phyloP scores from a whole-genome alignment of 2,329 filamentous ascomycete species.

The Taxawa tesnikishii region DNA sequence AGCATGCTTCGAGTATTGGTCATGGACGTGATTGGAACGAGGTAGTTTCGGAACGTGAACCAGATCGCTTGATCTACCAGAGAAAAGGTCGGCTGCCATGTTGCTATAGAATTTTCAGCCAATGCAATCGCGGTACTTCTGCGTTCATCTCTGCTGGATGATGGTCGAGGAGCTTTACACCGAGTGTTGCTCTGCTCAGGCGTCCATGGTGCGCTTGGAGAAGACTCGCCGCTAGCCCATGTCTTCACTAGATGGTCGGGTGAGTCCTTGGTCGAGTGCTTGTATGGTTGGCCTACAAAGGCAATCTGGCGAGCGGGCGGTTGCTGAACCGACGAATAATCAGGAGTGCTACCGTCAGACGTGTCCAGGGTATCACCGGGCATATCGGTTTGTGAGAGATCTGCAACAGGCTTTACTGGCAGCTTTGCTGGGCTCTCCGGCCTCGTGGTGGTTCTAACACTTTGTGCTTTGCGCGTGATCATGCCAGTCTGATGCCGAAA shows the following conservation, averaged over 20 bases:
- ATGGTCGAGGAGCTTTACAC: background rate
- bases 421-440: conserved; percentile 18
- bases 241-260: background rate
- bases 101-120: conserved; percentile 34
- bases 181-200: background rate
- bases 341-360: too few species aligned
- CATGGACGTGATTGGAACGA: background rate
- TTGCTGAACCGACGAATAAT: too few species aligned
- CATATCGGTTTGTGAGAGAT: conserved; percentile 5
- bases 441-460: conserved; percentile 35
- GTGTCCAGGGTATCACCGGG: too few species aligned
- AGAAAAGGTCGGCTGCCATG: conserved; percentile 1
- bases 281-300: too few species aligned
- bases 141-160: background rate
- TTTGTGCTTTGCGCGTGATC: conserved; percentile 50
- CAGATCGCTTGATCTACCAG: conserved; percentile 5
- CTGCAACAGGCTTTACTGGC: conserved; percentile 16
- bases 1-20: conserved; percentile 4
- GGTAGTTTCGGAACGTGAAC: conserved; percentile 5
- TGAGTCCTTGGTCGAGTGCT: background rate
- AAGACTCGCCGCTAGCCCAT: background rate
- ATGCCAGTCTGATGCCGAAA: conserved; percentile 62
- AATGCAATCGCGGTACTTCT: conserved; percentile 23
- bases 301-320: too few species aligned
- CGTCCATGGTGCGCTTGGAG: background rate